phyloP scores from a whole-genome alignment of 352 stramenopile genomes.

The Pythium pyrilobum region DNA sequence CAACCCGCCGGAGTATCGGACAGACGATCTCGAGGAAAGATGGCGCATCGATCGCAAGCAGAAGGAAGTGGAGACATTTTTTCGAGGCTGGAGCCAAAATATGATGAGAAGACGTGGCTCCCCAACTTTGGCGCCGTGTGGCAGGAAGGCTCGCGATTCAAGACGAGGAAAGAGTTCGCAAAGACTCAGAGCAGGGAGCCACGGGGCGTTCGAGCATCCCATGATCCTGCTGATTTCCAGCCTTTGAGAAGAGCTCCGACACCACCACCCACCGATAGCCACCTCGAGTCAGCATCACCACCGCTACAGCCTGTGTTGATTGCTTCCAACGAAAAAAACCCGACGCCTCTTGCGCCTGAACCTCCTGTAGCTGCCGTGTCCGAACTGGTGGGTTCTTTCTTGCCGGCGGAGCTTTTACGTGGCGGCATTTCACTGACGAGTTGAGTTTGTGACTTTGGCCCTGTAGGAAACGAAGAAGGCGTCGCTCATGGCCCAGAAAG shows the following conservation, averaged over 20 bases:
- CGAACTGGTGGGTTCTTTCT: neutral
- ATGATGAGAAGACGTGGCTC: conserved; percentile 45
- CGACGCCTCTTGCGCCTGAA: no score
- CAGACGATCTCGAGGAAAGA: no score
- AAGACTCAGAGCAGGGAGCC: conserved; percentile 8
- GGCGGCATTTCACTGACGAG: conserved; percentile 7
- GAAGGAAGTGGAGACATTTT: no score
- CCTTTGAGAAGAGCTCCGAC: neutral
- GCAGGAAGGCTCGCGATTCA: conserved; percentile 58
- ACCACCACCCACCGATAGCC: no score
- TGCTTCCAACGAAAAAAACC: no score
- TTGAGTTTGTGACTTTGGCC: no score
- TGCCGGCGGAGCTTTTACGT: no score
- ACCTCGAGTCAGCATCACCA: no score
- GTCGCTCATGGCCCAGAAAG: conserved; percentile 54
- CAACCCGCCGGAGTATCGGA: no score
- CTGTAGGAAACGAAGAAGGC: conserved; percentile 48
- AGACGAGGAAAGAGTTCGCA: conserved; percentile 52
- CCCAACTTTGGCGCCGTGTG: conserved; percentile 77
- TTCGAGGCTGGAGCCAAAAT: conserved; percentile 20
- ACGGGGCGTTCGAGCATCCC: neutral
- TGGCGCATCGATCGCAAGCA: no score
- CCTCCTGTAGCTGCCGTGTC: neutral
- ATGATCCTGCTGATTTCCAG: neutral
- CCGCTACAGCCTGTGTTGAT: neutral